Conservation (phyloP, 2,329 filamentous ascomycete species). For the Hypoxylon sp. region DNA sequence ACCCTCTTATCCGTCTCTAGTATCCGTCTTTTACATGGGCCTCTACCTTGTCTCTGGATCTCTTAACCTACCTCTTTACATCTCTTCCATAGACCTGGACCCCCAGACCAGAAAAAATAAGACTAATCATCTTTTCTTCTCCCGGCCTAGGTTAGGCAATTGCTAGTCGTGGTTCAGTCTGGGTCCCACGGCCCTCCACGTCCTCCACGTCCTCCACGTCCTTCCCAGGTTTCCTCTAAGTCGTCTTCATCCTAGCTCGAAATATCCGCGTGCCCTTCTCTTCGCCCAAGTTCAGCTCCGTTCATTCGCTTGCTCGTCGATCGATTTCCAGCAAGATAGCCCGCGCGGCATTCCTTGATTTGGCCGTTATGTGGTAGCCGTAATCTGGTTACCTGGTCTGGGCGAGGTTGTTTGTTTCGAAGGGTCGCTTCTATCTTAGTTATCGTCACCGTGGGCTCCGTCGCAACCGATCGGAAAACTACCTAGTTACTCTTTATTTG, state of each 20-base stretch:
- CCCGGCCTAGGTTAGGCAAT: constrained; percentile 20
- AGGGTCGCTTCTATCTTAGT: constrained; percentile 20
- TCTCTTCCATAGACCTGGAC: constrained; percentile 21
- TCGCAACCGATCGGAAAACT: constrained; percentile 28
- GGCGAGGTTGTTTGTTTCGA: constrained; percentile 38
- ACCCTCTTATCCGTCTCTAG: constrained; percentile 32
- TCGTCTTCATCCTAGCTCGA: constrained; percentile 6
- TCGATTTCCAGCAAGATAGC: constrained; percentile 31
- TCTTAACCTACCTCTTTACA: background rate
- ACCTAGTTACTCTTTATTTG: constrained; percentile 21
- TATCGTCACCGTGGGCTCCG: constrained; percentile 25
- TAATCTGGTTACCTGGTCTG: constrained; percentile 24
- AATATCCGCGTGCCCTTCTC: constrained; percentile 1
- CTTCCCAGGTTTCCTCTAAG: background rate
- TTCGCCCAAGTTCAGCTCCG: constrained; percentile 11
- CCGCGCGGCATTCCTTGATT: constrained; percentile 28
- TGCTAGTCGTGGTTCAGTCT: constrained; percentile 4
- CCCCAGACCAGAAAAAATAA: constrained; percentile 17
- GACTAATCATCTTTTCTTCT: constrained; percentile 34
- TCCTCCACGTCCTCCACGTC: constrained; percentile 3
- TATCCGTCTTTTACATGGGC: background rate
- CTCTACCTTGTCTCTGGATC: background rate
- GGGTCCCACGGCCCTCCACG: constrained; percentile 5
- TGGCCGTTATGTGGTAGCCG: constrained; percentile 41
- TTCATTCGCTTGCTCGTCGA: constrained; percentile 25